Evolutionary conservation across 768 basidiomycete genomes (phyloP).

Genomic region (Amanita pallidorosea): DNA sequence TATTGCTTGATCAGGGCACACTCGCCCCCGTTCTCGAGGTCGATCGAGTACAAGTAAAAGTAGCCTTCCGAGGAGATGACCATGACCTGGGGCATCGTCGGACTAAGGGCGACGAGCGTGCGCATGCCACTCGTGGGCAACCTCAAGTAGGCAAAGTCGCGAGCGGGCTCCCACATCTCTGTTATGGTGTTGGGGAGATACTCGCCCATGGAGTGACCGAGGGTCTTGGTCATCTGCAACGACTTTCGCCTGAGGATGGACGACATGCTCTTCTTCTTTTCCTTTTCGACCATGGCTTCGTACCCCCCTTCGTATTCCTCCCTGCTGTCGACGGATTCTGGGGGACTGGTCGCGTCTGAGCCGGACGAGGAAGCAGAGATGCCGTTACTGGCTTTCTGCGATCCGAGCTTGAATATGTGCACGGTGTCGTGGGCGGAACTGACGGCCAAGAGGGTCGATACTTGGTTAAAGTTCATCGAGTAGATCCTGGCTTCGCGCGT

Average conservation of each 20-base stretch:
- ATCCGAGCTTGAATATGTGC: constrained; percentile 85
- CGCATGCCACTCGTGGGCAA: constrained; percentile 70
- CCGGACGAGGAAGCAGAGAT: constrained; percentile 6
- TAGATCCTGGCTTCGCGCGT: constrained; percentile 81
- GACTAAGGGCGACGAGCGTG: constrained; percentile 69
- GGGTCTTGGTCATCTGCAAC: constrained; percentile 59
- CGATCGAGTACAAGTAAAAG: constrained; percentile 93
- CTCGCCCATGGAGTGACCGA: constrained; percentile 73
- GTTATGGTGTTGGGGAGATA: constrained; percentile 84
- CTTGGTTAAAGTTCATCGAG: constrained; percentile 71
- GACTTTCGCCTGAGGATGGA: constrained; percentile 59
- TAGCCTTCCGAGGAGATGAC: constrained; percentile 93
- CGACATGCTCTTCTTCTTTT: constrained; percentile 44
- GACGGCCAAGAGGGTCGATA: constrained; percentile 78
- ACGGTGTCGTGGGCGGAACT: constrained; percentile 91
- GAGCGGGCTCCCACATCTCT: constrained; percentile 93
- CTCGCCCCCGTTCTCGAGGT: constrained; percentile 93
- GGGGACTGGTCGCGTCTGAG: constrained; percentile 38
- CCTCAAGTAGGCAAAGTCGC: constrained; percentile 88
- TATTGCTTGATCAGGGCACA: constrained; percentile 94
- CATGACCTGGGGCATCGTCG: constrained; percentile 91
- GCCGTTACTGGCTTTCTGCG: too few relatives aligned
- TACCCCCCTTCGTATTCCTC: constrained; percentile 74
- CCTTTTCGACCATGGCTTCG: constrained; percentile 75
- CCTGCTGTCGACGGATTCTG: constrained; percentile 54